Evolutionary conservation across 371 early-diverging fungal species (phyloP), one percentile per base, ranked within the genome.

Genomic region (Gilbertella persicaria): DNA sequence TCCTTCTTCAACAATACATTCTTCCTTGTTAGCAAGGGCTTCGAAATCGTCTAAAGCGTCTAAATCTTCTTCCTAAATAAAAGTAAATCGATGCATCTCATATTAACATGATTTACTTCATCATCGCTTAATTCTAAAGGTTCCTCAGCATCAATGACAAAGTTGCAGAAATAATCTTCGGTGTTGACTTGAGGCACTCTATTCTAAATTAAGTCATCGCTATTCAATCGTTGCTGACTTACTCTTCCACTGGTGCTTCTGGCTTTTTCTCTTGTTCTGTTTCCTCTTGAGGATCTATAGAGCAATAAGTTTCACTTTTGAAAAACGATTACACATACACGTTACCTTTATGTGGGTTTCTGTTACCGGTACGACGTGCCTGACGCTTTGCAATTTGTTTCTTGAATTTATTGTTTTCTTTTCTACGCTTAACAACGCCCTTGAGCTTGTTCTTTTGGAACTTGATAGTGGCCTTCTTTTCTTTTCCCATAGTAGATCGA

Each of bases 401-500:
- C 53, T 86, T 87, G 36, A 84, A 76, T 48, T 88, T 85, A 59
- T 87, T 84, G 49, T 79, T 67, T 44, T 89, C 82, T 53, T 86
- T 79, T 49, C 90, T 73, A 29, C 87, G 84, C 55, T 79, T 82
- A 35, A 90, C 67, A 24, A 79, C 81, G 26, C 75, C 73, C 68
- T 92, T 91, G 44, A 94, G 78, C 47, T 90, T 83, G 58, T 79
- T 86, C 75, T 92, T 89, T 67, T 90, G 86, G 67, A 90, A 94
- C 79, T 92, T 94, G 69, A 87, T 90, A 5, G 91, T 93, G 10
- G 88, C 65, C 66, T 95, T 95, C 62, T 86, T 91, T 30, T 73
- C 84, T 74, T 92, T 91, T 47, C 75, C 42, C 33, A 33, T 33
- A 9, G 2, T 33, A 13, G 33, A 33, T 33, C 33, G 33, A 28